Base-by-base conservation (phyloP, 2,329 filamentous ascomycete genomes). In the Coniosporium tulheliwenetii region DNA sequence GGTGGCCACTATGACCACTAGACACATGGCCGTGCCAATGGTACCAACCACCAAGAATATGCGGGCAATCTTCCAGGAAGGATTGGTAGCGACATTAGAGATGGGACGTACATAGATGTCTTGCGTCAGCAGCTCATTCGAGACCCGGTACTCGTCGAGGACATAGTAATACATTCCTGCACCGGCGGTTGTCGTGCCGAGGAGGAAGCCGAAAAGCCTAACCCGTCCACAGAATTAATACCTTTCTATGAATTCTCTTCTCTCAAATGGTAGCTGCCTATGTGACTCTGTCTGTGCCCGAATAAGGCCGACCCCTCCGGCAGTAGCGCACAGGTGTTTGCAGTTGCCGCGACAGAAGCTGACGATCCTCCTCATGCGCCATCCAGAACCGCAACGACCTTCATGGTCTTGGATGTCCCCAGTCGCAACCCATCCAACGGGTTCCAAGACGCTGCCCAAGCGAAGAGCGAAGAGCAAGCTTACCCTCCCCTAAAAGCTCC, bases 61-160 rank as follows among this genome's bases (percentile, higher is more conserved):
- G 30, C 37, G 16, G 30, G 16, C 4, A n/a, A 9, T 14, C 5
- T 38, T 26, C 12, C 8, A 8, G 19, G 16, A 5, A 9, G 56
- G 50, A 16, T 39, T 7, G 7, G 7, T 26, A 3, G 13, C 5
- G 8, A 8, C 4, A 33, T 3, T 5, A 43, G 39, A 43, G 42
- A 37, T 40, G 36, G 40, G 41, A 80, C 85, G 63, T 74, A 95
- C 89, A 64, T 89, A 89, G 60, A 96, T 94, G 64, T 96, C 89
- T 65, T 94, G 86, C 45, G 81, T 89, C 63, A 96, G 69, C 56
- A 95, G 73, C 65, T 93, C 84, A 67, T 95, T 96, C 51, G 85
- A 84, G 36, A 86, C 71, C 66, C 86, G 85, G 70, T 95, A 96
- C 63, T 96, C 87, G 59, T 89, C 78, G 52, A 96, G 67, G 49